These are phyloP conservation scores for Thelonectria discophora DNA, from an alignment of 2,329 filamentous ascomycete genomes.

Conservation along the genomic window DNA sequence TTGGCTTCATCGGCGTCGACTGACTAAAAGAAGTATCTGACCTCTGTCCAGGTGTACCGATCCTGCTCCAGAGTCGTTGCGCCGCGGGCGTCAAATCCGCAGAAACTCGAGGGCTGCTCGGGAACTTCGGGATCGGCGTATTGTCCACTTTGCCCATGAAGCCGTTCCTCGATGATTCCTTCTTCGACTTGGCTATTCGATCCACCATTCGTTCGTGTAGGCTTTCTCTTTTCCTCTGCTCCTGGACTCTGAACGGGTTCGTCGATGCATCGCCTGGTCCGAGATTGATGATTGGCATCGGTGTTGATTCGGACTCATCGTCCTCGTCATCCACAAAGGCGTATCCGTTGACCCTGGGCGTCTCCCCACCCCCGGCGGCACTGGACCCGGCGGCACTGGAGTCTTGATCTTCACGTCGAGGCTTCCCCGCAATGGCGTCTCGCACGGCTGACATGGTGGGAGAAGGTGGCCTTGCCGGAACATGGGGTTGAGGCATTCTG, in stretches of 20 bases:
- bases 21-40: constrained; percentile 47
- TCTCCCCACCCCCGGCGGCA: constrained; percentile 68
- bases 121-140: constrained; percentile 74
- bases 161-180: constrained; percentile 66
- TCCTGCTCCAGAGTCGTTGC: constrained; percentile 71
- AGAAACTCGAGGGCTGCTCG: constrained; percentile 68
- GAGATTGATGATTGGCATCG: constrained; percentile 61
- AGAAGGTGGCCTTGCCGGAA: constrained; percentile 67
- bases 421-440: constrained; percentile 81
- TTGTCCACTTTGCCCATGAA: constrained; percentile 66
- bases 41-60: constrained; percentile 56
- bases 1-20: constrained; percentile 50
- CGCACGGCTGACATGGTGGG: constrained; percentile 86
- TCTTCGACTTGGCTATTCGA: constrained; percentile 76
- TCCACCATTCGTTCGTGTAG: constrained; percentile 90
- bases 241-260: constrained; percentile 83
- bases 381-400: constrained; percentile 59
- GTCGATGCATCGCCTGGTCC: constrained; percentile 70
- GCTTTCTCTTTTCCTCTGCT: constrained; percentile 78
- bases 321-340: constrained; percentile 89
- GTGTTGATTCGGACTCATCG: constrained; percentile 49
- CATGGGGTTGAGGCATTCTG: constrained; percentile 67
- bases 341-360: constrained; percentile 91
- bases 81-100: constrained; percentile 77
- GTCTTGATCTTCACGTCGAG: constrained; percentile 70